These are phyloP conservation scores for Talaromyces sp. DNA, from an alignment of 2,329 filamentous ascomycete species.

Conservation along the genomic window DNA sequence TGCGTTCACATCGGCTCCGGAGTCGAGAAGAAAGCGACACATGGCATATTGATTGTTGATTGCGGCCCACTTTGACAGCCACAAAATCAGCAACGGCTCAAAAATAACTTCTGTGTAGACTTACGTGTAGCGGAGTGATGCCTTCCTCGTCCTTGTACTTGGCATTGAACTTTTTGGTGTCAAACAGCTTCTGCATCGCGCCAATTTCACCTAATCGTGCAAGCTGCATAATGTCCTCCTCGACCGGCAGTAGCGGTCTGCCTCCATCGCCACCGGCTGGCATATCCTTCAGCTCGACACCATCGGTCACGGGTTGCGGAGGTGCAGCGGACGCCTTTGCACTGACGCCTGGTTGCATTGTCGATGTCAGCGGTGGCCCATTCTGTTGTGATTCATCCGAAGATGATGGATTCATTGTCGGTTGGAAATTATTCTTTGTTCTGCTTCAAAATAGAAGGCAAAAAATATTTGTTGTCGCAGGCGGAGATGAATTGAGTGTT, in stretches of 20 bases:
- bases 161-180: conserved; percentile 73
- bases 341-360: conserved; percentile 8
- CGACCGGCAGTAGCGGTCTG: conserved; percentile 30
- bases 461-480: not conserved
- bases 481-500: not conserved
- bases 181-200: conserved; percentile 85
- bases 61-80: conserved; percentile 73
- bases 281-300: conserved; percentile 37
- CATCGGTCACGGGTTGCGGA: conserved; percentile 27
- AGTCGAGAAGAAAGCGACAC: conserved; percentile 87
- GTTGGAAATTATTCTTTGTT: not conserved
- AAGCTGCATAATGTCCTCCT: conserved; percentile 92
- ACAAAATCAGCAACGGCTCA: conserved; percentile 11
- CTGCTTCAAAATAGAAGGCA: not conserved
- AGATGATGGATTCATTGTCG: not conserved
- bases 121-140: conserved; percentile 89
- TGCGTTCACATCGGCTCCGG: conserved; percentile 84
- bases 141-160: conserved; percentile 84
- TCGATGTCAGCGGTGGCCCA: conserved; percentile 14
- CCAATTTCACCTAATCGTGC: conserved; percentile 80
- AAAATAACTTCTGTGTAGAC: not conserved
- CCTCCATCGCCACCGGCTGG: conserved; percentile 15
- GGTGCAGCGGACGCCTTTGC: conserved; percentile 27
- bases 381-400: not conserved
- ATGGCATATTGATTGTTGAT: conserved; percentile 98